Percentiles rank a stretch among this genome's conserved stretches.
Evolutionary conservation across 306 rosid genomes (phyloP).

Genomic region (Vachellia collinsii): DNA sequence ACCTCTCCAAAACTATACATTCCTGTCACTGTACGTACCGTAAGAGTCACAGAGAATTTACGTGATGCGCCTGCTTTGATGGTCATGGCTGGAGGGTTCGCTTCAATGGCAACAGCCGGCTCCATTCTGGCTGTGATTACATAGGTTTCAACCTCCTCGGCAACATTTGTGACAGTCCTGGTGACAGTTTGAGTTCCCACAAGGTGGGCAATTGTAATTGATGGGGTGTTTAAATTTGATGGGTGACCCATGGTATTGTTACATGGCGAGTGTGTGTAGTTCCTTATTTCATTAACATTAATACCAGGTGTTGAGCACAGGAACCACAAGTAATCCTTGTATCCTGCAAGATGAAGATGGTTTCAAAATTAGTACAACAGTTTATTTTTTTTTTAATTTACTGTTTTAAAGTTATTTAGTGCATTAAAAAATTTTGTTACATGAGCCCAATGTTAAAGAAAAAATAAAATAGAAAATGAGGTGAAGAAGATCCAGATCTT

Average conservation of each 20-base stretch:
- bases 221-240: constrained; percentile 82
- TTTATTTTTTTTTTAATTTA: neutral
- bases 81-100: constrained; percentile 86
- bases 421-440: neutral
- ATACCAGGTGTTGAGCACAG: constrained; percentile 94
- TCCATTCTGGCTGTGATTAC: constrained; percentile 79
- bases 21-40: constrained; percentile 81
- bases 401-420: neutral
- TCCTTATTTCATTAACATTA: constrained; percentile 74
- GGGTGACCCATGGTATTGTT: constrained; percentile 77
- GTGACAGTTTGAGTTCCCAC: constrained; percentile 69
- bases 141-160: constrained; percentile 84
- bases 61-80: constrained; percentile 72
- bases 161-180: constrained; percentile 87
- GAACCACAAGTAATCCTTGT: constrained; percentile 85
- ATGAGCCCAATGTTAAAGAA: neutral
- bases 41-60: constrained; percentile 74
- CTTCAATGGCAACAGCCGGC: constrained; percentile 83
- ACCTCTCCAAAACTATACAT: constrained; percentile 89
- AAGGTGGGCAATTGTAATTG: constrained; percentile 82
- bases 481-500: neutral
- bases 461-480: neutral
- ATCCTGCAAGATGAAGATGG: constrained; percentile 59
- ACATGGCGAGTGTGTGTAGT: constrained; percentile 79
- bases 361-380: constrained; percentile 19